Evolutionary conservation across 306 rosid genomes (phyloP).

Genomic region (Prunus campanulata): DNA sequence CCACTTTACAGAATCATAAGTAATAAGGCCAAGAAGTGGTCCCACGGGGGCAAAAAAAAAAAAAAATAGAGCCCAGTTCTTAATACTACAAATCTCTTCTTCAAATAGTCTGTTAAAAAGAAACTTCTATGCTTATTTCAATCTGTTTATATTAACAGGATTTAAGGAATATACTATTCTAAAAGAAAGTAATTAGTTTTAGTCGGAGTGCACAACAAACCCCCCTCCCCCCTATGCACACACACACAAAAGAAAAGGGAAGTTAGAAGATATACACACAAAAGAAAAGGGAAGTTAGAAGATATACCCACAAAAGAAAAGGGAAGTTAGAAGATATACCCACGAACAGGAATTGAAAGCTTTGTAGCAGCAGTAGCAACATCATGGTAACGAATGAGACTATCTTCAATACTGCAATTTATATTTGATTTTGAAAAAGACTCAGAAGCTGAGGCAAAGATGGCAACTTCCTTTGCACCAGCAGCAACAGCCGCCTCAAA

Average conservation of each 20-base stretch:
- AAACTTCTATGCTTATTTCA: background rate
- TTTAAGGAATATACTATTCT: too few species aligned
- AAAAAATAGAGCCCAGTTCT: background rate
- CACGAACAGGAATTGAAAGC: slow-evolving; percentile 78
- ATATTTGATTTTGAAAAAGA: slow-evolving; percentile 82
- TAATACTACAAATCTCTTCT: background rate
- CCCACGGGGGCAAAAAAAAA: background rate
- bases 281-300: background rate
- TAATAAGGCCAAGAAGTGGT: background rate
- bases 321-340: slow-evolving; percentile 39
- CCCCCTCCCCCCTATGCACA: background rate
- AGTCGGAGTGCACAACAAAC: background rate
- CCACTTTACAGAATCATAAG: background rate
- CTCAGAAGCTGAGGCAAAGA: slow-evolving; percentile 91
- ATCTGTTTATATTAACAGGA: background rate
- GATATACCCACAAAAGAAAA: slow-evolving; percentile 53
- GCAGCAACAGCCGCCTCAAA: slow-evolving; percentile 88
- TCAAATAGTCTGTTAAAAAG: background rate
- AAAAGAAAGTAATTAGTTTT: background rate
- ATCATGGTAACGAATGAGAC: slow-evolving; percentile 60
- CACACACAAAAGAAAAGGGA: background rate
- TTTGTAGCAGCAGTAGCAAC: slow-evolving; percentile 69
- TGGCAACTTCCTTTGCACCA: slow-evolving; percentile 92
- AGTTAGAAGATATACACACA: slow-evolving; percentile 53
- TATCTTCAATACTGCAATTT: slow-evolving; percentile 78